phyloP scores from a whole-genome alignment of 352 stramenopile genomes.

The Aphanomyces invadans region DNA sequence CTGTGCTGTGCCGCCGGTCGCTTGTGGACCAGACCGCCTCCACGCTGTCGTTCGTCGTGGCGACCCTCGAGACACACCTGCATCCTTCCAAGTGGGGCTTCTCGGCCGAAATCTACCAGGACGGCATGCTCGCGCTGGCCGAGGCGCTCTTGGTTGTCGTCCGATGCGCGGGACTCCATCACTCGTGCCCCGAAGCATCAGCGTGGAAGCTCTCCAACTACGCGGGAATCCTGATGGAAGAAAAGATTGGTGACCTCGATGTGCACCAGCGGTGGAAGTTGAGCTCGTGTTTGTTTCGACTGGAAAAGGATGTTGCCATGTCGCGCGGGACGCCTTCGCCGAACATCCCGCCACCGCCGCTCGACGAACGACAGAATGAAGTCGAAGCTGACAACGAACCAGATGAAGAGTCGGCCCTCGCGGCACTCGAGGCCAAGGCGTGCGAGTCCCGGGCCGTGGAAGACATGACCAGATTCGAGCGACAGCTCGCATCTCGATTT shows the following conservation, averaged over 20 bases:
- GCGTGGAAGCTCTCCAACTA: conserved; percentile 55
- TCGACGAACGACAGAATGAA: conserved; percentile 9
- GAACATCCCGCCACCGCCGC: neutral
- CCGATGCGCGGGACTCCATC: conserved; percentile 36
- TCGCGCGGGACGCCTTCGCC: conserved; percentile 7
- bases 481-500: conserved; percentile 43
- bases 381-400: conserved; percentile 32
- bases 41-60: conserved; percentile 53
- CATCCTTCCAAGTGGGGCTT: conserved; percentile 43
- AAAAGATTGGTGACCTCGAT: conserved; percentile 55
- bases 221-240: conserved; percentile 39
- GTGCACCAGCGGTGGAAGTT: conserved; percentile 51
- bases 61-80: conserved; percentile 36
- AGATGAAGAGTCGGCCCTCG: conserved; percentile 53
- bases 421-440: conserved; percentile 50
- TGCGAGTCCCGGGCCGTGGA: conserved; percentile 22
- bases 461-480: conserved; percentile 19
- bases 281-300: conserved; percentile 40
- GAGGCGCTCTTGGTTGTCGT: conserved; percentile 57
- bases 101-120: conserved; percentile 42
- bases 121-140: conserved; percentile 48
- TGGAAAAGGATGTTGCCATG: conserved; percentile 32
- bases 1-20: conserved; percentile 43
- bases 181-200: conserved; percentile 40
- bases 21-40: conserved; percentile 54